Evolutionary conservation across 2,329 filamentous ascomycete species (phyloP).

Genomic region (Colletotrichum trifolii): DNA sequence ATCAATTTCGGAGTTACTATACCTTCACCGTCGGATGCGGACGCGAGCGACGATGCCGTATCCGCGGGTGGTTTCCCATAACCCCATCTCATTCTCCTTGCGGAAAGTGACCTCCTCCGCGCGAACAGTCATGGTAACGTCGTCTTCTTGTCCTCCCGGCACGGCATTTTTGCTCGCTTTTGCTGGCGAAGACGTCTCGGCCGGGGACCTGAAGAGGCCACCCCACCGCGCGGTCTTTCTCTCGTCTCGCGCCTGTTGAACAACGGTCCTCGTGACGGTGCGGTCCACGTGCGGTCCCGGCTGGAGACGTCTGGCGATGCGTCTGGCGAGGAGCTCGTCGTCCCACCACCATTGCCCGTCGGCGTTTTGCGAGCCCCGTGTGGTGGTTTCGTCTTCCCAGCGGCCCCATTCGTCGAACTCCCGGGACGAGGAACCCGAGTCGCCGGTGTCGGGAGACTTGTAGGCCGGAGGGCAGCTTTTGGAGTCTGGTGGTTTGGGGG

Average conservation of each 20-base stretch:
- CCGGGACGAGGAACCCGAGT: neutral
- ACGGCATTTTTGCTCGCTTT: neutral
- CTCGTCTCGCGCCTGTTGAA: slow-evolving; percentile 46
- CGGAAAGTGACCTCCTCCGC: slow-evolving; percentile 63
- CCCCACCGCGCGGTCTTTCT: slow-evolving; percentile 49
- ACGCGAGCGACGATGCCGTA: slow-evolving; percentile 61
- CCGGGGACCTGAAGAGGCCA: slow-evolving; percentile 43
- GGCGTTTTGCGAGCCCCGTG: neutral
- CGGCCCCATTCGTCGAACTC: slow-evolving; percentile 61
- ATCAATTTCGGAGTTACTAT: neutral
- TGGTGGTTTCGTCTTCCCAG: slow-evolving; percentile 37
- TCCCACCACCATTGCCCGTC: slow-evolving; percentile 55
- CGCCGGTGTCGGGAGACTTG: too few species aligned
- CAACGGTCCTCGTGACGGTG: slow-evolving; percentile 44
- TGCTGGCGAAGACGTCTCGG: slow-evolving; percentile 26
- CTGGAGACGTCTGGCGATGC: slow-evolving; percentile 57
- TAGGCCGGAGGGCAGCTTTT: neutral
- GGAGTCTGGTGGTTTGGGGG: slow-evolving; percentile 5
- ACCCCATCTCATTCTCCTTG: slow-evolving; percentile 61
- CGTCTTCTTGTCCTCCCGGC: slow-evolving; percentile 28
- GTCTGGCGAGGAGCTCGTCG: slow-evolving; percentile 57
- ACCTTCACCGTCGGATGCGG: slow-evolving; percentile 32
- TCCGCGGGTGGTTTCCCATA: slow-evolving; percentile 62
- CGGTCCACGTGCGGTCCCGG: slow-evolving; percentile 39
- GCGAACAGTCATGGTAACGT: slow-evolving; percentile 53